Evolutionary conservation across 2,329 filamentous ascomycete genomes (phyloP).

Genomic region (Rhynchosporium agropyri): DNA sequence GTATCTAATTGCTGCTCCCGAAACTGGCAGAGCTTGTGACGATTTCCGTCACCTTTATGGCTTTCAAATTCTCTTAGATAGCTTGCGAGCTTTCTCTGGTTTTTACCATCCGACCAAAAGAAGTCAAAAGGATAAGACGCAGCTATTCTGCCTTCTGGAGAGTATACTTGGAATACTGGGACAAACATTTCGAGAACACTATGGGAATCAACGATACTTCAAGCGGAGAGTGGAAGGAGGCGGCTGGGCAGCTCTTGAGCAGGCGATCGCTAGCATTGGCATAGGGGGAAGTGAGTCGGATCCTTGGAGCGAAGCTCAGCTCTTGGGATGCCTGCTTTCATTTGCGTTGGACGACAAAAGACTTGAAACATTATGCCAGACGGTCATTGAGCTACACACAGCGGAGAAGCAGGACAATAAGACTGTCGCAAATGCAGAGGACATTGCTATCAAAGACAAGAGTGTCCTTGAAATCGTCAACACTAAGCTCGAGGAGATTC

Average conservation of each 20-base stretch:
- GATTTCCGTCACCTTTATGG: conserved; percentile 80
- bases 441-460: conserved; percentile 30
- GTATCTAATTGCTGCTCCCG: conserved; percentile 46
- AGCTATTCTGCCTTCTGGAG: conserved; percentile 70
- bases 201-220: conserved; percentile 89
- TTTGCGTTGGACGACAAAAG: conserved; percentile 80
- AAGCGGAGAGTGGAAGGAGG: conserved; percentile 72
- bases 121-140: conserved; percentile 62
- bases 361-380: conserved; percentile 68
- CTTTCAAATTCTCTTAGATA: conserved; percentile 72
- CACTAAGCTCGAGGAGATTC: conserved; percentile 50
- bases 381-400: conserved; percentile 44
- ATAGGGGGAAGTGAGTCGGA: conserved; percentile 68
- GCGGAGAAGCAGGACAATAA: conserved; percentile 22
- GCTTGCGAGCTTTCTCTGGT: conserved; percentile 71
- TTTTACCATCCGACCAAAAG: conserved; percentile 72
- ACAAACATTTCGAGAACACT: conserved; percentile 67
- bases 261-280: conserved; percentile 69
- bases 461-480: conserved; percentile 37
- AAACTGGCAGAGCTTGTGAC: conserved; percentile 64
- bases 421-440: not conserved
- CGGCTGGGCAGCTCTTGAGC: conserved; percentile 78
- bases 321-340: conserved; percentile 81
- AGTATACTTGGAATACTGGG: conserved; percentile 74
- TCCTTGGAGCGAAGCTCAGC: conserved; percentile 66